phyloP scores from a whole-genome alignment of 2,329 filamentous ascomycete species.

The Botrytis deweyae region DNA sequence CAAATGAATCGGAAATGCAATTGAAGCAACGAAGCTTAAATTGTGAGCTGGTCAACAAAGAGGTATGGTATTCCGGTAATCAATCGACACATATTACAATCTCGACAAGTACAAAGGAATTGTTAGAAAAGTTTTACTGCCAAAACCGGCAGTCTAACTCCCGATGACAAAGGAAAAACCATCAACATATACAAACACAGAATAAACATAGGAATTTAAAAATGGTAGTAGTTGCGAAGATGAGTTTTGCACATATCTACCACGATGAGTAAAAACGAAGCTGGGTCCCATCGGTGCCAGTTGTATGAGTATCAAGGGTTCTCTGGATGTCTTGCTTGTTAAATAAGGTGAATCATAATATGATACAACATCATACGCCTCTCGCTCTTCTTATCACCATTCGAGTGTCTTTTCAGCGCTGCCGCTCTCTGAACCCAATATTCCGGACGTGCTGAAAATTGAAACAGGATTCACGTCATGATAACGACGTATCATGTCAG shows the following conservation, averaged over 20 bases:
- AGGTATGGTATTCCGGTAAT: too few relatives aligned
- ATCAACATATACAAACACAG: background rate
- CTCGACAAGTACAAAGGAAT: slow-evolving; percentile 6
- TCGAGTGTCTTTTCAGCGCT: background rate
- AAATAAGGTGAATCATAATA: background rate
- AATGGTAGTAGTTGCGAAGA: background rate
- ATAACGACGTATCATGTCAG: background rate
- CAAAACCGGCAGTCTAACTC: background rate
- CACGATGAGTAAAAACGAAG: background rate
- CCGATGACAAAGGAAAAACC: background rate
- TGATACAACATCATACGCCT: background rate
- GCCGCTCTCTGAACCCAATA: background rate
- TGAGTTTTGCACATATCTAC: background rate
- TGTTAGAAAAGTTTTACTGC: background rate
- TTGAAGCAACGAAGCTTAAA: background rate
- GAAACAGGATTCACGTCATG: background rate
- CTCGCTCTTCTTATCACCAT: background rate
- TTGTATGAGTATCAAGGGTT: background rate
- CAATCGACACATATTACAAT: background rate
- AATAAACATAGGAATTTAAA: background rate
- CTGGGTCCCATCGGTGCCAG: background rate
- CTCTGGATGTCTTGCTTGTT: background rate
- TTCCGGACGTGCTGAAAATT: background rate
- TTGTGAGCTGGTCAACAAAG: background rate
- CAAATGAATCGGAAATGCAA: background rate